Base-by-base conservation (phyloP, 768 basidiomycete genomes). In the Sporobolomyces pararoseus region DNA sequence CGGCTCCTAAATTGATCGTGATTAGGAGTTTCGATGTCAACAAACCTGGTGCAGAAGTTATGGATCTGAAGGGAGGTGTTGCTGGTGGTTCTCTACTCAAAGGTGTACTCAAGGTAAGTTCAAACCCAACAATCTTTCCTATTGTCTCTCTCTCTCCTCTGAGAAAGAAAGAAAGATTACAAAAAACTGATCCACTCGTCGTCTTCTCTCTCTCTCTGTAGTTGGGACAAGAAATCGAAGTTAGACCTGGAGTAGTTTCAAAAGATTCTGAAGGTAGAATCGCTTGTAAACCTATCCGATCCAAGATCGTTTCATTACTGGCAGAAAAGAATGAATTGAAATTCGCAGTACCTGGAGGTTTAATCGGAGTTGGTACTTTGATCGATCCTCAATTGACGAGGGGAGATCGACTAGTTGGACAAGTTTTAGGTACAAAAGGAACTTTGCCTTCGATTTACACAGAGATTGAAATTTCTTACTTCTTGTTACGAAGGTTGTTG, bases 11-110 rank as follows among this genome's bases (percentile, higher is more conserved):
- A 39, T 87, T 99, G 74, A 98, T 98, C 79, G 94, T 98, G 79
- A 99, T 99, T 80, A 91, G 95, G 74, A 96, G 93, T 25, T 99
- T 98, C 81, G 96, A 99, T 79, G 95, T 99, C 79, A 99, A 99
- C 85, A 97, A 96, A 81, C 96, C 96, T 16, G 96, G 95, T 78
- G 87, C 94, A 5, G 92, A 93, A 78, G 93, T 98, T 5, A 89
- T 95, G 75, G 96, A 99, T 50, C 85, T 98, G 69, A 95, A 97
- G 81, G 95, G 95, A 67, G 96, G 96, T 77, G 96, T 98, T 46
- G 96, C 96, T 23, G 96, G 96, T 80, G 95, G 96, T 25, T 92
- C 89, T 16, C 95, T 98, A 78, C 84, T 99, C 71, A 90, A 87
- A 7, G 95, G 96, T 76, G 88, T 96, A 29, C 86, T 99, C 68